Evolutionary conservation across 2,329 filamentous ascomycete genomes (phyloP), one percentile per base, ranked within the genome.

Genomic region (Raffaelea deltoideospora): DNA sequence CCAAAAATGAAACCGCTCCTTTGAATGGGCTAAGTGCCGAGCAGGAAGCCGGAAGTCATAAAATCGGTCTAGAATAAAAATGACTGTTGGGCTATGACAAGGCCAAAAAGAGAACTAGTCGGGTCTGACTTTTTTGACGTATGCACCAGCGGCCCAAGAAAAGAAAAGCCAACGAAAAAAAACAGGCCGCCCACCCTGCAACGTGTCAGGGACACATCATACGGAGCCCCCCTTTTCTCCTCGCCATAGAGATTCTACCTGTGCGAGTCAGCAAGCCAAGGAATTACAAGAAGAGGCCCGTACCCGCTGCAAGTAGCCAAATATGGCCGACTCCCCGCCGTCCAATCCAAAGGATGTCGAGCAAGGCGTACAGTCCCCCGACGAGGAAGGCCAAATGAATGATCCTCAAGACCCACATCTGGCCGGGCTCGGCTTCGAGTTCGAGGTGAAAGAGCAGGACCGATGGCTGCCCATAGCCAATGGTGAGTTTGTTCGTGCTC

Each of bases 381-480:
- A 90, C 67, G 84, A 92, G 69, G 84, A 90, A 69, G 78, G 79
- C 70, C 79, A 80, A 74, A 92, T 93, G 83, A 86, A 92, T 67
- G 82, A 86, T 60, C 66, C 71, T 64, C 73, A 78, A 61, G 79
- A 83, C 65, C 72, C 75, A 76, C 79, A 85, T 67, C 69, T 70
- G 59, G 71, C 71, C 60, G 79, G 72, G 59, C 70, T 80, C 62
- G 76, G 67, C 61, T 85, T 85, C 57, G 88, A 96, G 67, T 94
- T 95, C 59, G 88, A 96, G 65, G 88, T 96, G 63, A 96, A 96
- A 72, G 90, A 98, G 65, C 90, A 98, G 65, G 90, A 98, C 65
- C 72, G 90, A 71, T 98, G 90, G 90, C 75, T 98, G 59, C 90
- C 90, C 59, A 98, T 98, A 74, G 90, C 90, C 66, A 98, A 98